phyloP scores from a whole-genome alignment of 2,329 filamentous ascomycete species.

The Cladophialophora exuberans region DNA sequence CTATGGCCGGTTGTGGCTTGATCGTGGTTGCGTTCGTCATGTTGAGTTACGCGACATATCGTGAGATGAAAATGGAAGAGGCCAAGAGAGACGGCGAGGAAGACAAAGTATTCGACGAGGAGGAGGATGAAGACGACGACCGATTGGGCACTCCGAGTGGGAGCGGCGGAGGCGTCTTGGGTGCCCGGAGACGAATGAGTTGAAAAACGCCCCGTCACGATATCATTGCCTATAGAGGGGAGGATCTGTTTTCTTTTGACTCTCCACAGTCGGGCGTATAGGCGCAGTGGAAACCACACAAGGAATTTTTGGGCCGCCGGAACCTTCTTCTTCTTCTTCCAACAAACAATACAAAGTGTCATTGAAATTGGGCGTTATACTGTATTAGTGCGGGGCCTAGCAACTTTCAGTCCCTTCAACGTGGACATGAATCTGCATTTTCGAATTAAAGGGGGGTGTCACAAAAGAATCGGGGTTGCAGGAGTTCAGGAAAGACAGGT shows the following conservation, averaged over 20 bases:
- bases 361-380: too few species aligned
- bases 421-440: too few species aligned
- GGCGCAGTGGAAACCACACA: too few species aligned
- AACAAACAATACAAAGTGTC: too few species aligned
- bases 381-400: too few species aligned
- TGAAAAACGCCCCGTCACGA: neutral
- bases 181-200: neutral
- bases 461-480: too few species aligned
- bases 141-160: conserved; percentile 10
- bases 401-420: too few species aligned
- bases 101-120: conserved; percentile 48
- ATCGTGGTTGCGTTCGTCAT: conserved; percentile 89
- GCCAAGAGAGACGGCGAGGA: conserved; percentile 56
- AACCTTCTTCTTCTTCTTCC: too few species aligned
- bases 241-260: too few species aligned
- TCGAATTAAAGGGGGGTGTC: too few species aligned
- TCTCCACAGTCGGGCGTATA: too few species aligned
- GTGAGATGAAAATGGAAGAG: conserved; percentile 86
- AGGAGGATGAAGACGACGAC: conserved; percentile 34
- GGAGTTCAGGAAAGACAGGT: too few species aligned
- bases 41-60: conserved; percentile 87
- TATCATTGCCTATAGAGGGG: neutral
- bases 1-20: conserved; percentile 78
- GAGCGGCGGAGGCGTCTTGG: neutral
- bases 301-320: neutral